These are phyloP conservation scores for Pezicula rhizophila DNA, from an alignment of 2,329 filamentous ascomycete species.

Conservation along the genomic window DNA sequence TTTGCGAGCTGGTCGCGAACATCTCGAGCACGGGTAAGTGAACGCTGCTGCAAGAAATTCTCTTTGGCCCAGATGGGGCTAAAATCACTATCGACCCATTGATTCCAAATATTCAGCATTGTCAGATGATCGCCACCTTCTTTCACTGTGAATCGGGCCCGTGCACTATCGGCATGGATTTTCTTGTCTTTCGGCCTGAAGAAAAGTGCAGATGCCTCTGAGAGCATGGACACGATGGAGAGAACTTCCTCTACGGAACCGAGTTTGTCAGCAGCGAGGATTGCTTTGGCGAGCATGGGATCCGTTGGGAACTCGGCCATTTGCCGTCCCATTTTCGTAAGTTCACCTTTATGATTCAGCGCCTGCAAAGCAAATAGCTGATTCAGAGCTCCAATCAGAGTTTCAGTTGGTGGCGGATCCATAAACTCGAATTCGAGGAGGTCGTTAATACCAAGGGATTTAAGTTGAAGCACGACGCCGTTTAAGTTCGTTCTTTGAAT, in stretches of 20 bases:
- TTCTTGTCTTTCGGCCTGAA: slow-evolving; percentile 97
- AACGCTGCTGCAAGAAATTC: slow-evolving; percentile 89
- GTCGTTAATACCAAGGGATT: slow-evolving; percentile 86
- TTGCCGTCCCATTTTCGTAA: slow-evolving; percentile 86
- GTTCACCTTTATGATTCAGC: slow-evolving; percentile 78
- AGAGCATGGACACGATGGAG: slow-evolving; percentile 89
- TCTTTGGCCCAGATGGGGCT: slow-evolving; percentile 81
- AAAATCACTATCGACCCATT: slow-evolving; percentile 92
- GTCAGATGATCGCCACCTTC: slow-evolving; percentile 88
- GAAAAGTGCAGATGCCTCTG: slow-evolving; percentile 83
- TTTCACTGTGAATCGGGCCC: slow-evolving; percentile 80
- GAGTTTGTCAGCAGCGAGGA: slow-evolving; percentile 82
- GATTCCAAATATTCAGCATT: slow-evolving; percentile 87
- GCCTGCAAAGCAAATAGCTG: slow-evolving; percentile 87
- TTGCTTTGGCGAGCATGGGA: slow-evolving; percentile 82
- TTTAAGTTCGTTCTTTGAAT: slow-evolving; percentile 89
- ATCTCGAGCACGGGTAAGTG: slow-evolving; percentile 81
- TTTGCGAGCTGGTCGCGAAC: slow-evolving; percentile 89
- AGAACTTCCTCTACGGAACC: slow-evolving; percentile 92
- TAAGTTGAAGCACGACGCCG: slow-evolving; percentile 76
- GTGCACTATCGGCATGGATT: slow-evolving; percentile 86
- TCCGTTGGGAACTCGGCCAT: slow-evolving; percentile 96
- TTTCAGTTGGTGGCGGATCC: slow-evolving; percentile 85
- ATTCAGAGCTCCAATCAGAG: slow-evolving; percentile 82
- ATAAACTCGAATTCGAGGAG: slow-evolving; percentile 93